Percentiles rank a stretch among this genome's conserved stretches.
phyloP scores from a whole-genome alignment of 768 basidiomycete genomes.

The Leccinum pellstonianum region DNA sequence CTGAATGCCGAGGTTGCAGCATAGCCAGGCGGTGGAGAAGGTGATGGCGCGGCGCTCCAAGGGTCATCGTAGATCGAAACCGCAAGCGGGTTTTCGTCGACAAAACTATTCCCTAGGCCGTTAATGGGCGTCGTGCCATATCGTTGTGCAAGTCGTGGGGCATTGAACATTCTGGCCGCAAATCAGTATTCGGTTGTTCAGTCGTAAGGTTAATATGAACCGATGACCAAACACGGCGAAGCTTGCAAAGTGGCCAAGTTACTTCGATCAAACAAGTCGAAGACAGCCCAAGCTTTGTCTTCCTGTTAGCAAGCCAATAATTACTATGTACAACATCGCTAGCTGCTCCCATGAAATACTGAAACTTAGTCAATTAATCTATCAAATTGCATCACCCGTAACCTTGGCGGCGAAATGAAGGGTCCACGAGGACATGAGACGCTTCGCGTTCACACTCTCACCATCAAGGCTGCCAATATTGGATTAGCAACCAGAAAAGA shows the following conservation, averaged over 20 bases:
- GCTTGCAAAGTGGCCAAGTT: neutral
- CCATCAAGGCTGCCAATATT: conserved; percentile 66
- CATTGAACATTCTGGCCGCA: conserved; percentile 69
- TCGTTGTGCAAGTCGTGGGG: conserved; percentile 70
- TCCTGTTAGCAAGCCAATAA: conserved; percentile 18
- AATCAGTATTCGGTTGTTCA: conserved; percentile 11
- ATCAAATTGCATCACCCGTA: conserved; percentile 38
- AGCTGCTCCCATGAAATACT: conserved; percentile 11
- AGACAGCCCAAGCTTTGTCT: conserved; percentile 1
- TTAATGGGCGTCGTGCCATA: conserved; percentile 56
- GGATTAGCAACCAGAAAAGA: conserved; percentile 13
- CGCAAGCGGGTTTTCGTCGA: conserved; percentile 73
- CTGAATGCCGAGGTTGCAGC: conserved; percentile 54
- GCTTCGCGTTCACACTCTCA: conserved; percentile 78
- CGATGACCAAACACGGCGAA: neutral
- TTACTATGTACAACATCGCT: conserved; percentile 22
- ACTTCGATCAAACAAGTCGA: neutral
- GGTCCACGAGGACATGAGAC: conserved; percentile 88
- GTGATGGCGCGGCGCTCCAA: conserved; percentile 75
- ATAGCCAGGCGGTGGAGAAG: conserved; percentile 61
- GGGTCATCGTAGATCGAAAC: conserved; percentile 79
- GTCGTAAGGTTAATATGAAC: conserved; percentile 9
- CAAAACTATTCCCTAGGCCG: conserved; percentile 69
- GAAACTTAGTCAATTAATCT: conserved; percentile 2
- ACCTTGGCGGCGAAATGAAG: conserved; percentile 86